Conservation (phyloP, 768 basidiomycete species). For the button mushroom (Agaricus bisporus) region DNA sequence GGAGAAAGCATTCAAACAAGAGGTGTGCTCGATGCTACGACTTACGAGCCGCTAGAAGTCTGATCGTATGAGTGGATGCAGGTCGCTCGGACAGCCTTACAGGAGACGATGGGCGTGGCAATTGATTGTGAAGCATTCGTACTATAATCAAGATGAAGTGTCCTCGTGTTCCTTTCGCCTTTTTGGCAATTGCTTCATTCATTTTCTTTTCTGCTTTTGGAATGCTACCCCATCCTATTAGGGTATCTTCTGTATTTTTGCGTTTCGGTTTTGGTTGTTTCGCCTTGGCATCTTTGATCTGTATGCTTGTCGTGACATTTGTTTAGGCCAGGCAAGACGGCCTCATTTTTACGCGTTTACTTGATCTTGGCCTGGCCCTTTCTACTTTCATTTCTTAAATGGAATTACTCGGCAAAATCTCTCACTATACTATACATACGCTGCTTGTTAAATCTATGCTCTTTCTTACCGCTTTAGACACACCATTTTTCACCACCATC, state of each 20-base stretch:
- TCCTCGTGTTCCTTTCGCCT: conserved; percentile 4
- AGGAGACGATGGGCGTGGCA: conserved; percentile 38
- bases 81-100: conserved; percentile 40
- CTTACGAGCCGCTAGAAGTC: conserved; percentile 84
- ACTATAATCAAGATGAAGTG: neutral
- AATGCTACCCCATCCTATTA: conserved; percentile 12
- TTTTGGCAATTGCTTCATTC: too few species aligned
- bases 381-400: conserved; percentile 4
- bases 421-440: conserved; percentile 26
- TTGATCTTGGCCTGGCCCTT: conserved; percentile 4
- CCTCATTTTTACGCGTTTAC: neutral
- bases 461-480: conserved; percentile 13
- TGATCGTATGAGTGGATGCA: conserved; percentile 34
- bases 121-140: conserved; percentile 17
- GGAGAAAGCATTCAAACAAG: conserved; percentile 42
- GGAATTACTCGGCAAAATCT: conserved; percentile 27
- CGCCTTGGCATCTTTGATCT: conserved; percentile 17
- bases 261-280: conserved; percentile 14
- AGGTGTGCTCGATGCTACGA: conserved; percentile 77
- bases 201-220: neutral
- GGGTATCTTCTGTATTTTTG: conserved; percentile 8
- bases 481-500: conserved; percentile 5
- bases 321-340: conserved; percentile 25
- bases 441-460: conserved; percentile 30
- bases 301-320: conserved; percentile 26